Conservation (phyloP, 331 rosid genomes). For the Pyracantha coccinea region DNA sequence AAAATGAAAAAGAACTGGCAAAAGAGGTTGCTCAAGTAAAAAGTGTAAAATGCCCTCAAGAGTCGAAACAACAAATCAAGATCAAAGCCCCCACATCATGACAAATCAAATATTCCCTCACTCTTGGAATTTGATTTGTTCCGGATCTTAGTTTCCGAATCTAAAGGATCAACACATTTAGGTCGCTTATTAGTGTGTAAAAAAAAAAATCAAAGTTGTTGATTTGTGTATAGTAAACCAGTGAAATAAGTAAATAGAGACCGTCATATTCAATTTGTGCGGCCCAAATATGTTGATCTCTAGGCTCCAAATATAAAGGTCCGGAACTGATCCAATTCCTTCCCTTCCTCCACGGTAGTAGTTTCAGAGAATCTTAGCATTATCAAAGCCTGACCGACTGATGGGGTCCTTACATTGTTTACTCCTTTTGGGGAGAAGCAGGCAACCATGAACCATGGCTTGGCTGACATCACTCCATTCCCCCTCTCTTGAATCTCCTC, state of each 20-base stretch:
- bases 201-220: no score
- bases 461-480: background rate
- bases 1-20: slow-evolving; percentile 13
- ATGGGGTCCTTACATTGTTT: slow-evolving; percentile 19
- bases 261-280: no score
- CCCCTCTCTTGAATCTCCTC: background rate
- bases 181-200: no score
- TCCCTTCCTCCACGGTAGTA: no score
- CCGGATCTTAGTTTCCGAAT: no score
- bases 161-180: no score
- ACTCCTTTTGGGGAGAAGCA: slow-evolving; percentile 8
- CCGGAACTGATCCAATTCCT: no score
- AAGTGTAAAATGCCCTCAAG: background rate
- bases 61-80: slow-evolving; percentile 5
- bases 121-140: no score
- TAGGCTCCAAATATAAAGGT: no score
- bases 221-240: no score
- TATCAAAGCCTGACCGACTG: slow-evolving; percentile 3
- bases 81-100: slow-evolving; percentile 20
- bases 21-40: background rate
- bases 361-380: slow-evolving; percentile 27
- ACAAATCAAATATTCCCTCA: slow-evolving; percentile 20
- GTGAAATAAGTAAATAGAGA: no score
- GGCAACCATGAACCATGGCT: slow-evolving; percentile 8
- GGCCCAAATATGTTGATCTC: no score